Percentiles rank a stretch among this genome's conserved stretches.
phyloP scores from a whole-genome alignment of 495 filamentous ascomycete genomes.

The Parachaetomium inaequale region DNA sequence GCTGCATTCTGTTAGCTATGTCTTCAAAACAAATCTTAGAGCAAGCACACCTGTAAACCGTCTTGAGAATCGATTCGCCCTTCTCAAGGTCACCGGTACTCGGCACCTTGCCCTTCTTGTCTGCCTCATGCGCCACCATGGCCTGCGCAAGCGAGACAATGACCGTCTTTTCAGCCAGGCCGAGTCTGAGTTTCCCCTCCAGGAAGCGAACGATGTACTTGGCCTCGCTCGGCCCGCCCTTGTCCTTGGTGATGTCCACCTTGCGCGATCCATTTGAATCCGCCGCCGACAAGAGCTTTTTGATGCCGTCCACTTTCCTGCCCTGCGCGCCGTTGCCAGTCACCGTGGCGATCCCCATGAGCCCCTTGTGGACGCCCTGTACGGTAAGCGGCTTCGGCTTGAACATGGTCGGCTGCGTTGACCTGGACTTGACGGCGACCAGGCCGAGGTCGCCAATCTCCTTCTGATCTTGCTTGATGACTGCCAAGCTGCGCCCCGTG shows the following conservation, averaged over 20 bases:
- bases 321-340: conserved; percentile 84
- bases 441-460: conserved; percentile 94
- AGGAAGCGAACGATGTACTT: conserved; percentile 91
- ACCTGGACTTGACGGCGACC: conserved; percentile 90
- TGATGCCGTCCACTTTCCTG: conserved; percentile 89
- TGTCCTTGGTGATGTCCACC: conserved; percentile 85
- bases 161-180: conserved; percentile 87
- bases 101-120: conserved; percentile 60
- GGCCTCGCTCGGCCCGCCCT: conserved; percentile 89
- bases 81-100: conserved; percentile 71
- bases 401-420: conserved; percentile 95
- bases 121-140: conserved; percentile 74
- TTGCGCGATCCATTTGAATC: conserved; percentile 66
- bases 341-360: conserved; percentile 83
- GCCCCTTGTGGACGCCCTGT: conserved; percentile 76
- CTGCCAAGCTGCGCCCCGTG: conserved; percentile 77
- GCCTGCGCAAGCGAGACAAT: conserved; percentile 86
- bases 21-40: not conserved
- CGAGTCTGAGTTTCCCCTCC: conserved; percentile 88
- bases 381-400: conserved; percentile 90
- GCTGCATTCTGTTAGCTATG: conserved; percentile 41
- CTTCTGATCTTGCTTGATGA: conserved; percentile 91
- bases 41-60: conserved; percentile 74
- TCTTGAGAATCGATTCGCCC: conserved; percentile 80
- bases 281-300: conserved; percentile 85